Percentiles rank a stretch among this genome's conserved stretches.
Evolutionary conservation across 441 rosid species (phyloP).

Genomic region (Corymbia calophylla): DNA sequence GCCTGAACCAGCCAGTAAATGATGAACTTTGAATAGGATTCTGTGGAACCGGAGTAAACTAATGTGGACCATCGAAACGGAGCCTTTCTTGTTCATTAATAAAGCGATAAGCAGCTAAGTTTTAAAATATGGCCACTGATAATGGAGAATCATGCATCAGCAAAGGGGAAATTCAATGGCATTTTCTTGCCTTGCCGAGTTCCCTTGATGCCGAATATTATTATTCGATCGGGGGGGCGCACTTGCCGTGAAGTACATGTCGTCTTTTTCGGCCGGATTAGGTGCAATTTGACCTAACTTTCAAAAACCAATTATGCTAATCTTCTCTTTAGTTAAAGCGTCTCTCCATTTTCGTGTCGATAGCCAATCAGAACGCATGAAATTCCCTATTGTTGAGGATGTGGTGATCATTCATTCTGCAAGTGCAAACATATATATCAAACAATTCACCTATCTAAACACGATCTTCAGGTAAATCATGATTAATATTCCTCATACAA

Average conservation of each 20-base stretch:
- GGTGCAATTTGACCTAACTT: constrained; percentile 38
- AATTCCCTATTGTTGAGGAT: background rate
- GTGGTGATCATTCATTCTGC: background rate
- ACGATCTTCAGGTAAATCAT: background rate
- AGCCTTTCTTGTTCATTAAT: background rate
- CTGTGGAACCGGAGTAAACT: constrained; percentile 47
- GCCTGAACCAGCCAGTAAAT: constrained; percentile 28
- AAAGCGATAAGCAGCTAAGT: background rate
- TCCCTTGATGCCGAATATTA: background rate
- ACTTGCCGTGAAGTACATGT: constrained; percentile 29
- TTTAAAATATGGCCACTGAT: background rate
- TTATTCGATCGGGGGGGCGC: constrained; percentile 2
- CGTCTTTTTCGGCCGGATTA: constrained; percentile 1
- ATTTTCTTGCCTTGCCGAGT: background rate
- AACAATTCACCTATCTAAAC: background rate
- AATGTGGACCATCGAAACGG: constrained; percentile 39
- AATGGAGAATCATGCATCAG: constrained; percentile 52
- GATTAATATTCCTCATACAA: background rate
- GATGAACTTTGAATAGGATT: constrained; percentile 52
- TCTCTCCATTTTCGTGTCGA: background rate
- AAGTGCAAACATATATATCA: background rate
- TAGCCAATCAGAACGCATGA: background rate
- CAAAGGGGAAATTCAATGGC: background rate
- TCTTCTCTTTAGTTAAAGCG: background rate
- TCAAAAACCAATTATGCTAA: background rate